Conservation (phyloP, 306 rosid genomes). For the Cucumis hystrix region DNA sequence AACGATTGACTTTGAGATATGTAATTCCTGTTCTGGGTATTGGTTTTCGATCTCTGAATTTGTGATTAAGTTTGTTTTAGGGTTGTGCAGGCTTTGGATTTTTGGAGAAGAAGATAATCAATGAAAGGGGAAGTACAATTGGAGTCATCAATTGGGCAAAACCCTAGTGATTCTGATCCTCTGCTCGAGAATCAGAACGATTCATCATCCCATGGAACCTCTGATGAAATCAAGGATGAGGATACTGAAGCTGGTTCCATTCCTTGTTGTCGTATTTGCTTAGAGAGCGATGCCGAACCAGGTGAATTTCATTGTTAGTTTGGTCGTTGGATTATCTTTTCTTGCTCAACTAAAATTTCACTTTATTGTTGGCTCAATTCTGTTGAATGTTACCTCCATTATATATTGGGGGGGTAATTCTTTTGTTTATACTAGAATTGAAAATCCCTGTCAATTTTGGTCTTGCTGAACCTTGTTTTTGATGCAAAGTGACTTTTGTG, state of each 20-base stretch:
- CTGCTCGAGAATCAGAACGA: constrained; percentile 41
- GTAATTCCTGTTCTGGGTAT: not conserved
- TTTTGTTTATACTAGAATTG: not conserved
- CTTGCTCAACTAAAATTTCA: not conserved
- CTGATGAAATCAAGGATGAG: constrained; percentile 58
- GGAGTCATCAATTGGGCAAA: constrained; percentile 34
- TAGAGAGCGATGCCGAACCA: constrained; percentile 80
- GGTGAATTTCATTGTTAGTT: constrained; percentile 23
- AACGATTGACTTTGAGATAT: not conserved
- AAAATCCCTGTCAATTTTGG: not conserved
- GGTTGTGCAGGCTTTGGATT: constrained; percentile 15
- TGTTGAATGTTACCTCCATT: not conserved
- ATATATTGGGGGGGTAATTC: not conserved
- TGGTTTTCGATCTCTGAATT: constrained; percentile 2
- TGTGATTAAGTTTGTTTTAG: constrained; percentile 12
- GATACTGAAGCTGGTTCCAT: constrained; percentile 67
- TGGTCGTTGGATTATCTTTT: not conserved
- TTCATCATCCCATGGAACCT: constrained; percentile 39
- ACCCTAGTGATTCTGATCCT: constrained; percentile 78
- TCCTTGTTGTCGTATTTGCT: constrained; percentile 91
- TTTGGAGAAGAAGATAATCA: constrained; percentile 14
- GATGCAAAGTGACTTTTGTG: not conserved
- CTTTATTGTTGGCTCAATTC: not conserved
- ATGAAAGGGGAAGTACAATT: constrained; percentile 92
- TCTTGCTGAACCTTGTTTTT: not conserved